Evolutionary conservation across 2,329 filamentous ascomycete species (phyloP), one percentile per base, ranked within the genome.

Genomic region (Emergomyces pasteurianus): DNA sequence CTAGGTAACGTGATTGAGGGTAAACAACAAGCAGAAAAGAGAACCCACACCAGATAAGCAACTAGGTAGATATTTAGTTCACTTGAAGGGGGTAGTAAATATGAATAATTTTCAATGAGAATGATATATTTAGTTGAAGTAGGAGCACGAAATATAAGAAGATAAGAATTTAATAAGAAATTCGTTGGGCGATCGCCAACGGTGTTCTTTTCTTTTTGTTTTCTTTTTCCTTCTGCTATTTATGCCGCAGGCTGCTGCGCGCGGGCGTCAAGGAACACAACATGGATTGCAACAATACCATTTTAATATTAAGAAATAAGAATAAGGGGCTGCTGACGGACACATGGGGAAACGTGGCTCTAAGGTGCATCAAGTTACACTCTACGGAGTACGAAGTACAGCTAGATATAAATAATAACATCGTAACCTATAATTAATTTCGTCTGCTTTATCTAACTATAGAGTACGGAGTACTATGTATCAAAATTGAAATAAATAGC

Each of bases 1-100:
- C 9, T 5, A n/a, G 56, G 56, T 58, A 58, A 58, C 56, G 56
- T 58, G 56, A 58, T 50, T 58, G 55, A 26, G 8, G 38, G 38
- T 0, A 34, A 31, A 42, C 53, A 40, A n/a, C n/a, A n/a, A 56
- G 50, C 18, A n/a, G 49, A 31, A n/a, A 7, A 28, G 28, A 21
- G 8, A 46, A 8, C 43, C 6, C 31, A 34, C 26, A 31, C 23
- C n/a, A 12, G 14, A 52, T 26, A 36, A 36, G 34, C 8, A 9
- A 3, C 7, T n/a, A n/a, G n/a, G n/a, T n/a, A n/a, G n/a, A 31
- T 31, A 31, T 31, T 3, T 31, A 31, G 3, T 31, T 3, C 31
- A 31, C 31, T 7, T 36, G 3, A 36, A 36, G 34, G 10, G 12
- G 42, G 18, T 43, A 43, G 7, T n/a, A n/a, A n/a, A n/a, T n/a